Base-by-base conservation (phyloP, 2,329 filamentous ascomycete species). In the Fusarium nelsonii region DNA sequence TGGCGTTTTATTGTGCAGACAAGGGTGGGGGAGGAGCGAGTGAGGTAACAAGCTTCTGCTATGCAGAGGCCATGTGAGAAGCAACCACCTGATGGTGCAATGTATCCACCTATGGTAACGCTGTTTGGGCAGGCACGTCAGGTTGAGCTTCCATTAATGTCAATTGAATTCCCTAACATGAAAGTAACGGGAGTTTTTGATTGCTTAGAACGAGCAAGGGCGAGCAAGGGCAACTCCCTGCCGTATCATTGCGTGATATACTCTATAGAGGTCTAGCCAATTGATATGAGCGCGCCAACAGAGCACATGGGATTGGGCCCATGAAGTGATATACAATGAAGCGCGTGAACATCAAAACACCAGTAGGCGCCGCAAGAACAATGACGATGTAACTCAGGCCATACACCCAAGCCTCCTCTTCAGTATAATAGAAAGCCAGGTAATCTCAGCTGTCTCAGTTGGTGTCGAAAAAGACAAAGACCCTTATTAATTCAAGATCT, bases 271-370 rank as follows among this genome's bases (percentile, higher is more conserved):
- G 39, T 36, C 16, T 8, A 16, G 53, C 66, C 66, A 70, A 69
- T 66, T 36, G 61, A 37, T 49, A 46, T 8, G 23, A 57, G 40
- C 52, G 61, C 61, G 65, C 55, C 46, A 69, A 63, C 48, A 51
- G 66, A 41, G 44, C 52, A 67, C 40, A 36, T 51, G 57, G 58
- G 66, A 69, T 67, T 70, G 66, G 66, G 28, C 54, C 66, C 14
- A 51, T 23, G 20, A 20, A 44, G 60, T 57, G 60, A 66, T 69
- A 48, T 43, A 41, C 28, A 65, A 55, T 41, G 34, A 45, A 66
- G 34, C 61, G 40, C 50, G 48, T 66, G 50, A 43, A 50, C 36
- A 48, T 30, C 33, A 39, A 39, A 40, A 53, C 32, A n/a, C 37
- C 28, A 58, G 20, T 50, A 16, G 37, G 26, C 39, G 18, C 33